Evolutionary conservation across 352 stramenopile genomes (phyloP), one percentile per base, ranked within the genome.

Genomic region (Phytophthora pisi): DNA sequence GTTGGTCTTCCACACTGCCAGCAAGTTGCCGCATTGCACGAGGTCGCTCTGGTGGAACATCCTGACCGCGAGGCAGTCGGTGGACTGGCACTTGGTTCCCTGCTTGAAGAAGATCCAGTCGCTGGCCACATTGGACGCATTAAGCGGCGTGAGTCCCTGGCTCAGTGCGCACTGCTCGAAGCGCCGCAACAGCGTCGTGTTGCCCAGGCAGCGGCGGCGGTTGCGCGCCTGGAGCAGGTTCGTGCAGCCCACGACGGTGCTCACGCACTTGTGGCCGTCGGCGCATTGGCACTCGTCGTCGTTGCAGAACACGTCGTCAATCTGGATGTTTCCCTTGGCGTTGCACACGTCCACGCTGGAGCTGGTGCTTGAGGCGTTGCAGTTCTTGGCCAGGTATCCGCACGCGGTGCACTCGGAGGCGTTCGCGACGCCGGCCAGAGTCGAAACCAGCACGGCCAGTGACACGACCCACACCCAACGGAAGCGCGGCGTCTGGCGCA

Each of bases 251-350:
- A 96, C 60, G 18, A 86, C 62, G 10, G 91, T 78, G 47, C 75
- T 92, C 31, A 81, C 84, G 51, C 88, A 96, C 42, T 68, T 54
- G 67, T 82, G 79, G 40, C 64, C 78, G 7, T 70, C 63, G 0
- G 72, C 72, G 58, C 88, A 96, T 28, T 61, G 45, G 34, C 86
- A 96, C 46, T 86, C 77, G 51, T 79, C 66, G 46, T 78, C 64
- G 46, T 87, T 79, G 42, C 88, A 96, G 57, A 96, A 92, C 10
- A 95, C 82, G 57, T 96, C 88, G 63, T 94, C 88, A 30, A 93
- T 70, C 65, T 93, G 84, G 51, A 96, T 90, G 10, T 69, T 62
- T 31, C 83, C 81, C 11, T 61, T 51, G 0, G 63, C 66, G 49
- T 92, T 68, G 57, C 88, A 96, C 53, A 96, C 88, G 26, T 77